Evolutionary conservation across 2,329 filamentous ascomycete species (phyloP), one percentile per base, ranked within the genome.

Genomic region (Stachybotrys echinatus): DNA sequence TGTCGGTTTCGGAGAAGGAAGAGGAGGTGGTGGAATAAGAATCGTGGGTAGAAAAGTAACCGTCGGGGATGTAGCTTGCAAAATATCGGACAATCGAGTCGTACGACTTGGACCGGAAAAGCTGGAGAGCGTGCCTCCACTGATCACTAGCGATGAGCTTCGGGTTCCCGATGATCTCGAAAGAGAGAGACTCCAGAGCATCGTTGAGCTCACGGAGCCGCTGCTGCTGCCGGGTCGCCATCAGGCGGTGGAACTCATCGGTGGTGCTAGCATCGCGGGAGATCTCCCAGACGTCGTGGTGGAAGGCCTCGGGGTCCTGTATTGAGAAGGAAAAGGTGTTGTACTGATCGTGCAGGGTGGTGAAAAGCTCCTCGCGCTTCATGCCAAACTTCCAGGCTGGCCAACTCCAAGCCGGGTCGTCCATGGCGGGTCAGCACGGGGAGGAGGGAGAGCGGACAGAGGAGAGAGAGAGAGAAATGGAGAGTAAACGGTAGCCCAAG

Each of bases 381-480:
- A 83, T 74, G 60, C 78, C 79, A 70, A 83, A 83, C 65, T 83
- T 83, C 79, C 80, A 83, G 58, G 75, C 74, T 42, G 80, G 80
- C 80, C 80, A 83, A 57, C 72, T 69, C 61, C 66, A 70, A 55
- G 65, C 70, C 27, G 71, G 73, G 50, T 81, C 79, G 65, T 82
- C 78, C 80, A 83, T 83, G 17, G 53, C 48, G 42, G 23, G 53
- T 21, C 50, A 52, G 48, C 52, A 50, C 12, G 40, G 52, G 52
- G 50, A 49, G 46, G 51, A 47, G 50, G 46, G 58, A 51, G 54
- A 53, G 53, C 56, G 58, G 55, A 34, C 3, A 22, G 19, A n/a
- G 18, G 42, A 44, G 27, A 34, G 27, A 12, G 4, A 22, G 21
- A 12, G 42, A 45, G 42, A 22, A 19, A 27, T 7, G 40, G 40